phyloP scores from a whole-genome alignment of 108 stramenopile genomes.

The Skeletonema menzelii region DNA sequence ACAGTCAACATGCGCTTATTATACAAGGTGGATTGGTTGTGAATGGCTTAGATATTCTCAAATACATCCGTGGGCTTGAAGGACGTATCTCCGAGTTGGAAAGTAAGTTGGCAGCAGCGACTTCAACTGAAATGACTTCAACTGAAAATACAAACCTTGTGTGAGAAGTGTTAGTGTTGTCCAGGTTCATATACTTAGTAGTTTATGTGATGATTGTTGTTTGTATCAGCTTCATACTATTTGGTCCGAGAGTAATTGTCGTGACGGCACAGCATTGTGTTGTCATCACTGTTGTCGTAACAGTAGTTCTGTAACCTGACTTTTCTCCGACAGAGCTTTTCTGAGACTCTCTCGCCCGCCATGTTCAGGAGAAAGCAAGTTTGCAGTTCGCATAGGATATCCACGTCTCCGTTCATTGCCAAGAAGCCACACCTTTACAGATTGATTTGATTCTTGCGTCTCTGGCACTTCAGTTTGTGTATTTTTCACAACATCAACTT shows the following conservation, averaged over 20 bases:
- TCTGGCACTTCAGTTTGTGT: neutral
- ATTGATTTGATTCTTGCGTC: constrained; percentile 18
- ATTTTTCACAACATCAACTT: neutral
- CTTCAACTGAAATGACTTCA: neutral
- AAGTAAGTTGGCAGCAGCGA: neutral
- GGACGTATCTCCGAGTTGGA: neutral
- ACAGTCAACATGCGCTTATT: neutral
- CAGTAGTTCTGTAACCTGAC: constrained; percentile 27
- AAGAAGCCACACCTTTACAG: constrained; percentile 75
- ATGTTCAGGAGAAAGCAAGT: constrained; percentile 17
- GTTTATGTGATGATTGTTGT: neutral
- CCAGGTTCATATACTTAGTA: neutral
- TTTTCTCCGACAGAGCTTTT: constrained; percentile 27
- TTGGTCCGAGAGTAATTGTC: no score
- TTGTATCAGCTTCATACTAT: no score
- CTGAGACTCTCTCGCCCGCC: constrained; percentile 33
- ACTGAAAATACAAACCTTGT: neutral
- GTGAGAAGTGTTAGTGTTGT: no score
- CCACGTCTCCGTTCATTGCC: constrained; percentile 63
- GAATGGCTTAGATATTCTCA: neutral
- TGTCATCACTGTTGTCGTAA: constrained; percentile 19
- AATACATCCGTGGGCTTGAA: neutral
- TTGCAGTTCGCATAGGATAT: constrained; percentile 55
- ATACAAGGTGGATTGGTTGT: neutral
- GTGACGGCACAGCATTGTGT: neutral